Evolutionary conservation across 2,329 filamentous ascomycete genomes (phyloP), one percentile per base, ranked within the genome.

Genomic region (Xylariaceae sp.): DNA sequence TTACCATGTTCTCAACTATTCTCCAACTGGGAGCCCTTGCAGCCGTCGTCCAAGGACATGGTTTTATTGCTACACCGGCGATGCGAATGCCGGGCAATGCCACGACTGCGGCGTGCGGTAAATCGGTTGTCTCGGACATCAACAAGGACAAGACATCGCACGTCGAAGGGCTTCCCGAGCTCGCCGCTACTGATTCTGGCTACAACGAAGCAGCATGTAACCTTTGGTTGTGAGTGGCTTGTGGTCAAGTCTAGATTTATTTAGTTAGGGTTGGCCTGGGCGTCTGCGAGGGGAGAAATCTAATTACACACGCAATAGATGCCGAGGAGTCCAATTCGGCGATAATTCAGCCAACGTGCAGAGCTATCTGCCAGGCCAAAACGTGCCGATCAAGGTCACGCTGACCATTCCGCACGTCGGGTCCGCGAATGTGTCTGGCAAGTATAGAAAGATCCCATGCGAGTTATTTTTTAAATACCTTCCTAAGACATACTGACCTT

Each of bases 331-430:
- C 57, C 71, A 73, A 60, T 71, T 69, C 57, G 70, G 47, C 48
- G 71, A 74, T 67, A 73, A 73, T 66, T 53, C 48, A 13, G 67
- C 59, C 55, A 64, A 68, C 55, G 70, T 72, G 49, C 69, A 72
- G 63, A 42, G 47, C 22, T 73, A 69, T 61, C 60, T 60, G n/a
- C 58, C 73, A 4, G 75, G 75, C n/a, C 63, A 77, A 59, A 65
- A 57, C 2, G 67, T 79, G 47, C 63, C 70, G 60, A 66, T 78
- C 46, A 65, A 67, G 34, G 69, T 78, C 36, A 69, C 66, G 31
- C 75, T 79, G 47, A 68, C 71, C 19, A 74, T 75, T 53, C 73
- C 75, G 4, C 76, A 79, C 65, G 69, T 63, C 46, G 76, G 76
- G 54, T 65, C 69, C 47, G 75, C 75, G 58, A 79, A 79, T 56